phyloP scores from a whole-genome alignment of 768 basidiomycete species.

The Lentinula guzmanii region DNA sequence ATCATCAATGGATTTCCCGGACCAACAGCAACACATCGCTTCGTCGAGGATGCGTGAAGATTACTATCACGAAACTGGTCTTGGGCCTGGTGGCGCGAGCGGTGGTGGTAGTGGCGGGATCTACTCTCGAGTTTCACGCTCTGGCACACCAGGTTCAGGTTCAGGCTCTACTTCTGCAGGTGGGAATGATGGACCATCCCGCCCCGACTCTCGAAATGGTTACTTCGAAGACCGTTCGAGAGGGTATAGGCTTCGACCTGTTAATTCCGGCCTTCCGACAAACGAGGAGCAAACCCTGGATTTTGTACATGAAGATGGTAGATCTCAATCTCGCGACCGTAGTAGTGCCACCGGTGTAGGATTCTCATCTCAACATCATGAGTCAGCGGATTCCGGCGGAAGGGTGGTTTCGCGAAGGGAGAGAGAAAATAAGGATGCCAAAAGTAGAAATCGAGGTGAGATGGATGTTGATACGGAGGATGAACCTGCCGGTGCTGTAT shows the following conservation, averaged over 20 bases:
- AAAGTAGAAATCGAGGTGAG: slow-evolving; percentile 56
- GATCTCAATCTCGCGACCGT: slow-evolving; percentile 35
- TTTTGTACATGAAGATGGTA: slow-evolving; percentile 49
- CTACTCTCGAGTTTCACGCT: slow-evolving; percentile 37
- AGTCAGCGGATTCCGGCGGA: slow-evolving; percentile 24
- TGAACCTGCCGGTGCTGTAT: slow-evolving; percentile 19
- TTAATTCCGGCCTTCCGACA: slow-evolving; percentile 35
- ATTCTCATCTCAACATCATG: slow-evolving; percentile 30
- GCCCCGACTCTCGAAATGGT: slow-evolving; percentile 46
- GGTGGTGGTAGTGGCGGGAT: slow-evolving; percentile 20
- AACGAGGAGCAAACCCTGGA: slow-evolving; percentile 21
- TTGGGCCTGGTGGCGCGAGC: slow-evolving; percentile 16
- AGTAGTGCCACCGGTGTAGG: slow-evolving; percentile 24
- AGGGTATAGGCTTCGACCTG: slow-evolving; percentile 47
- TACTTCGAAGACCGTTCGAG: slow-evolving; percentile 45
- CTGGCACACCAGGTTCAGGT: slow-evolving; percentile 52
- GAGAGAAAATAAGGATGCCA: slow-evolving; percentile 10
- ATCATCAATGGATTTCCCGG: slow-evolving; percentile 1
- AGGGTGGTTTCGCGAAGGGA: slow-evolving; percentile 26
- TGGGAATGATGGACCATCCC: slow-evolving; percentile 38
- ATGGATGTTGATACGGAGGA: slow-evolving; percentile 56
- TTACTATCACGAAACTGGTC: slow-evolving; percentile 31
- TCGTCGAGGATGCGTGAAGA: slow-evolving; percentile 1
- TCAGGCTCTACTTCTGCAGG: slow-evolving; percentile 30
- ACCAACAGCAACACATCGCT: not conserved